These are phyloP conservation scores for Boletus rubropictus DNA, from an alignment of 768 basidiomycete genomes.

Conservation along the genomic window DNA sequence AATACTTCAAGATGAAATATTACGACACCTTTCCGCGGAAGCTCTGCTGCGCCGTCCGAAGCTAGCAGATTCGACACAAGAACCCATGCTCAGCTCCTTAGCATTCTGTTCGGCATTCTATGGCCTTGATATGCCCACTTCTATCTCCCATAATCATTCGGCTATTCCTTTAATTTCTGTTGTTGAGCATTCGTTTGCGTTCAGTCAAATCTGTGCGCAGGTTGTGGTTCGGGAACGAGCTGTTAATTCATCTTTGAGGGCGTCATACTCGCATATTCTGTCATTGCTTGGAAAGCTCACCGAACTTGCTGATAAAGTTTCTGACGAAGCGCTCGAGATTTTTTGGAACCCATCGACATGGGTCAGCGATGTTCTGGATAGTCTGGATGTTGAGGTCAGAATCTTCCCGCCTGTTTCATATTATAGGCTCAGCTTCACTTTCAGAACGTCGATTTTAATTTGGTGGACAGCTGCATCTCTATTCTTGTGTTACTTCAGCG, in stretches of 20 bases:
- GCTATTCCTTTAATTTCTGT: constrained; percentile 50
- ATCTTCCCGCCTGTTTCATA: background rate
- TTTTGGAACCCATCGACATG: constrained; percentile 63
- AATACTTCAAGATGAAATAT: constrained; percentile 48
- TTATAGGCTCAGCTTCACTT: constrained; percentile 6
- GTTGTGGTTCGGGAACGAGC: constrained; percentile 30
- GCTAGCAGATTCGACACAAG: constrained; percentile 35
- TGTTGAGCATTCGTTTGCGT: constrained; percentile 48
- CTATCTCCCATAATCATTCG: constrained; percentile 22
- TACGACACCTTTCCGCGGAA: constrained; percentile 45
- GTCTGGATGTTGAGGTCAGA: constrained; percentile 52
- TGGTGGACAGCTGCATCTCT: constrained; percentile 59
- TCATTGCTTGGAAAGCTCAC: constrained; percentile 48
- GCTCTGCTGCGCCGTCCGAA: constrained; percentile 49
- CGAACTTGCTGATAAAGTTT: constrained; percentile 34
- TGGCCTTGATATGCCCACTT: constrained; percentile 34
- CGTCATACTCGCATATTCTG: constrained; percentile 49
- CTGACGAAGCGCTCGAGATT: constrained; percentile 32
- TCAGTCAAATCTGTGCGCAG: constrained; percentile 43
- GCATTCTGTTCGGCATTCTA: constrained; percentile 62
- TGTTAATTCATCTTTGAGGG: constrained; percentile 35
- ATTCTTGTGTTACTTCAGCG: constrained; percentile 52
- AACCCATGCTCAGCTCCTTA: constrained; percentile 37
- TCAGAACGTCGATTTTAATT: constrained; percentile 48
- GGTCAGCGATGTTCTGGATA: constrained; percentile 50